Percentiles rank a stretch among this genome's conserved stretches.
Evolutionary conservation across 345 rosid genomes (phyloP).

Genomic region (Cochlearia excelsa): DNA sequence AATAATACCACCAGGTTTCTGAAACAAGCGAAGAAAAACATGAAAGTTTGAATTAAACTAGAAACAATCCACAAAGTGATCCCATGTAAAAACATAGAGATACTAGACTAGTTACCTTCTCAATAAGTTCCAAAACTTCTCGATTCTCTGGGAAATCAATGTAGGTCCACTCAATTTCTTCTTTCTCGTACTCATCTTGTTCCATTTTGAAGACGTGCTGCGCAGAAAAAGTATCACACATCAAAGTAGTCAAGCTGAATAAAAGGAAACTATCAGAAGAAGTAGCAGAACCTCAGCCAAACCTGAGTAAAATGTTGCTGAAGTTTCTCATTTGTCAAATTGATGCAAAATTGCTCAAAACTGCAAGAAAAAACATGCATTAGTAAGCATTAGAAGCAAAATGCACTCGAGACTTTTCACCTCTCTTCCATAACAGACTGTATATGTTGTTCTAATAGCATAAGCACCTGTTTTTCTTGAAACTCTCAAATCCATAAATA

Average conservation of each 20-base stretch:
- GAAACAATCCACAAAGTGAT: constrained; percentile 8
- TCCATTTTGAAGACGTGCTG: constrained; percentile 99
- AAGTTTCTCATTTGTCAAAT: constrained; percentile 97
- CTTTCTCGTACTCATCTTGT: constrained; percentile 98
- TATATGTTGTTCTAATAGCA: constrained; percentile 23
- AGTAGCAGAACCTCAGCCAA: constrained; percentile 24
- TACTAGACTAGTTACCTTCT: constrained; percentile 59
- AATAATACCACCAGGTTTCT: constrained; percentile 98
- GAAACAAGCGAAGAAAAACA: constrained; percentile 31
- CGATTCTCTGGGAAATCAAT: constrained; percentile 84
- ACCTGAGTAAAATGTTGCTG: constrained; percentile 99
- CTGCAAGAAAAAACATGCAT: constrained; percentile 45
- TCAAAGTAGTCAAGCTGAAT: constrained; percentile 25
- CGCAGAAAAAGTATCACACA: constrained; percentile 28
- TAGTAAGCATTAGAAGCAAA: constrained; percentile 30
- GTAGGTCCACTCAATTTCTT: constrained; percentile 92
- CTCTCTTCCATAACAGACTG: constrained; percentile 13
- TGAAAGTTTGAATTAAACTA: constrained; percentile 11
- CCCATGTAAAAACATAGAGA: constrained; percentile 21
- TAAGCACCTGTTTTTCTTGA: constrained; percentile 98
- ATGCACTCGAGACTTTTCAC: not conserved
- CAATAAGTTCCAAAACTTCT: constrained; percentile 90
- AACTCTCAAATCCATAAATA: constrained; percentile 99
- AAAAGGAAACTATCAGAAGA: constrained; percentile 25
- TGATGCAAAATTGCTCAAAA: constrained; percentile 98